Evolutionary conservation across 2,329 filamentous ascomycete species (phyloP), one percentile per base, ranked within the genome.

Genomic region (Plectosphaerella sp.): DNA sequence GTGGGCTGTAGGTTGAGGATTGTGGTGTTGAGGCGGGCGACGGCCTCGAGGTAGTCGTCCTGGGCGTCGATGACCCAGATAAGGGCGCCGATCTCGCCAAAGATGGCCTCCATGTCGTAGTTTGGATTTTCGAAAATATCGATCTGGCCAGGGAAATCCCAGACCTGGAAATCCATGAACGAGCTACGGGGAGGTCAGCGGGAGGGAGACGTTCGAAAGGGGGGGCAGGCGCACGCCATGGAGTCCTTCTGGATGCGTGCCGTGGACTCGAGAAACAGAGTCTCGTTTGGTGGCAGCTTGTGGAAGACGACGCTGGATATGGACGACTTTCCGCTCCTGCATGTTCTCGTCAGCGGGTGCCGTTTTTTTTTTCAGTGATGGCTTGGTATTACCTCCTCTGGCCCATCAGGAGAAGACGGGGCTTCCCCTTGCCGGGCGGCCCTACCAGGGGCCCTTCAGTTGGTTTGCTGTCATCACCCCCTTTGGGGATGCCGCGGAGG

Each of bases 281-380:
- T 97, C 73, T 99, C 95, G 61, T 89, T 95, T 2, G 94, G 92
- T 3, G 93, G 91, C 65, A 97, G 86, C 68, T 99, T 99, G 72
- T 97, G 92, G 64, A 99, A 97, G n/a, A 99, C 93, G 47, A 99
- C 95, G 64, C 91, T 97, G 24, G 92, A 94, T 66, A 99, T 97
- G 6, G 94, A 99, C 1, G 94, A 97, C 68, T 99, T 99, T 55
- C 94, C 94, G 66, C 92, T 97, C 74, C 94, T 99, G 59, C 20
- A 10, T 16, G 28, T 9, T 18, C n/a, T 20, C 16, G 41, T 43
- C 41, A 43, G 41, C 16, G 18, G 41, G 10, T 20, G 16, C 3
- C 37, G 4, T 18, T 9, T 14, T 18, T 9, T 14, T 9, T 3
- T n/a, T 7, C 7, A 41, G 14, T 14, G 7, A n/a, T 7, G 15